Base-by-base conservation (phyloP, 305 asterid genomes). In the Solanum hybrid region DNA sequence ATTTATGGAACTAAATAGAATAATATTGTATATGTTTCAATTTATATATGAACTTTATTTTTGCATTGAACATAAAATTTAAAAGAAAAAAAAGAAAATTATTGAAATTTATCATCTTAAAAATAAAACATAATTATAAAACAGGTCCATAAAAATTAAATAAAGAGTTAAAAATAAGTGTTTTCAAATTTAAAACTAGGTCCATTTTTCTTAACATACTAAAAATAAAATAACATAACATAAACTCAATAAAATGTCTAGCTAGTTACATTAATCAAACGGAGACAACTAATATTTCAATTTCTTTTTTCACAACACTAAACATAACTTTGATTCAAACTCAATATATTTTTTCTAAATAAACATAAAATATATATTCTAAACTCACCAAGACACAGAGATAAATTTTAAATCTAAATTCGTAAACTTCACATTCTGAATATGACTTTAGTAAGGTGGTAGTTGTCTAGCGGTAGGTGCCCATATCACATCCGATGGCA, bases 401-500 rank as follows among this genome's bases (percentile, higher is more conserved):
- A 75, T 75, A 75, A 29, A 74, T 16, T 31, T 76, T 33, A 46
- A 46, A 46, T 46, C 9, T 8, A 7, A 75, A 16, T 75, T 4
- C 0, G 6, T 33, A 8, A 76, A 76, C 0, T 33, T 76, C 4
- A 76, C 11, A 33, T 76, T 33, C 4, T 3, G 5, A 35, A 35
- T 22, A 31, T 4, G 13, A 12, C 3, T 73, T 9, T 5, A 80
- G n/a, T 80, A 90, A 6, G 76, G 93, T 7, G 89, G 93, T 28
- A 93, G 88, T 73, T 91, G 95, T 36, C 95, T 89, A 6, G 92
- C 91, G 2, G 93, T 87, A 22, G 96, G 95, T 1, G 93, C 93
- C 95, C 96, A 93, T 1, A 93, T 90, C 79, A 93, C 94, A 64
- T 94, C 96, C 2, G 93, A 67, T 14, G 91, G 77, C 92, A 91